phyloP scores from a whole-genome alignment of 768 basidiomycete species.

The Podaxis sp. region DNA sequence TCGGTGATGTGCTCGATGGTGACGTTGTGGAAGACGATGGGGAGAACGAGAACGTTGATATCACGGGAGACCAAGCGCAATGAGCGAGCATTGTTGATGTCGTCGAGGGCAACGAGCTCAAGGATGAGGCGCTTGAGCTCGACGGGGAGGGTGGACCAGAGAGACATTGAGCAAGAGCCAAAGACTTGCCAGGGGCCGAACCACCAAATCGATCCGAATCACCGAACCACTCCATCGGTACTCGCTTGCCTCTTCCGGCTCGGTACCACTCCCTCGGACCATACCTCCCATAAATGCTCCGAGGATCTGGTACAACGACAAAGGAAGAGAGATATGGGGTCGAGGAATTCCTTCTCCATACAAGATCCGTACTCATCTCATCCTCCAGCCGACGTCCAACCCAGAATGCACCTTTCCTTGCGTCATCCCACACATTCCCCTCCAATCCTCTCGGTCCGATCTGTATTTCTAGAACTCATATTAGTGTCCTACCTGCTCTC shows the following conservation, averaged over 20 bases:
- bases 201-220: conserved; percentile 11
- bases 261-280: not conserved
- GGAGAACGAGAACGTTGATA: conserved; percentile 31
- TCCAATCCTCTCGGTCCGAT: not conserved
- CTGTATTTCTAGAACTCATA: not conserved
- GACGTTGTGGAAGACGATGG: conserved; percentile 26
- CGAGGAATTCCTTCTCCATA: not conserved
- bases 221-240: not conserved
- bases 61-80: conserved; percentile 30
- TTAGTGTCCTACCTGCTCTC: not conserved
- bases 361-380: conserved; percentile 1
- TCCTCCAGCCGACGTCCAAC: not conserved
- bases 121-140: conserved; percentile 31
- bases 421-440: not conserved
- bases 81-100: conserved; percentile 19
- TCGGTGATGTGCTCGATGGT: conserved; percentile 21
- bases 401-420: not conserved
- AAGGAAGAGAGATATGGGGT: not conserved
- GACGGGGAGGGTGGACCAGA: conserved; percentile 28
- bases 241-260: not conserved
- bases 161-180: not conserved
- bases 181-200: conserved; percentile 1
- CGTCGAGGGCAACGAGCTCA: conserved; percentile 22
- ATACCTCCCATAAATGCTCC: conserved; percentile 3
- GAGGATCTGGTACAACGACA: not conserved